Evolutionary conservation across 2,329 filamentous ascomycete genomes (phyloP), one percentile per base, ranked within the genome.

Genomic region (Penicillium sp.): DNA sequence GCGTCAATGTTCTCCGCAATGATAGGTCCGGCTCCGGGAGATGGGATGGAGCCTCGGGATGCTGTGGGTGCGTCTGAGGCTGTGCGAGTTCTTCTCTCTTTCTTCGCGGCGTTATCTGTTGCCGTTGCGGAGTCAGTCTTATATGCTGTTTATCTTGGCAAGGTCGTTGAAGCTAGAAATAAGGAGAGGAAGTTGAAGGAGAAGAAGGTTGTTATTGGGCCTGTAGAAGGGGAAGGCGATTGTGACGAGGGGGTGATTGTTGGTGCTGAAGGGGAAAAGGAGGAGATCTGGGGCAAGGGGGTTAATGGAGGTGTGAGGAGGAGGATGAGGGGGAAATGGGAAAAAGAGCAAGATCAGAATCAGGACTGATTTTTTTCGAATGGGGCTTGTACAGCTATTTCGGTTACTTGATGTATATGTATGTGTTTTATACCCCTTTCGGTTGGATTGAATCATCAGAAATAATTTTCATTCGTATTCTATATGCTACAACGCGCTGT

Each of bases 51-150:
- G 37, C 14, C 37, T 20, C 37, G 37, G 18, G 37, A 40, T 40
- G 37, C 37, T 40, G 62, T 58, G 14, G 55, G 57, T 8, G 61
- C 51, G 9, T 58, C 56, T 33, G 59, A 58, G 54, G 69, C 74
- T 5, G 67, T 71, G 9, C 67, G 73, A 14, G 75, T 79, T 12
- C 61, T 79, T 9, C 42, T 78, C 4, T 73, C 75, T 25, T 53
- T 79, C 12, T 67, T 72, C 46, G 70, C 69, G 7, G 77, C 71
- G 4, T 41, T 79, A 45, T 59, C 73, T 42, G 76, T 81, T 37
- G 78, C 76, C 0, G 67, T 79, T 18, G 77, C 78, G 4, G 78
- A 81, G 65, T 74, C 75, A 23, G 67, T 73, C 12, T 72, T 81
- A 15, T 80, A 80, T 67, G 75, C 72, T 23, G 73, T 74, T 11